These are phyloP conservation scores for Cladosporium sp. DNA, from an alignment of 2,329 filamentous ascomycete species.

Conservation along the genomic window DNA sequence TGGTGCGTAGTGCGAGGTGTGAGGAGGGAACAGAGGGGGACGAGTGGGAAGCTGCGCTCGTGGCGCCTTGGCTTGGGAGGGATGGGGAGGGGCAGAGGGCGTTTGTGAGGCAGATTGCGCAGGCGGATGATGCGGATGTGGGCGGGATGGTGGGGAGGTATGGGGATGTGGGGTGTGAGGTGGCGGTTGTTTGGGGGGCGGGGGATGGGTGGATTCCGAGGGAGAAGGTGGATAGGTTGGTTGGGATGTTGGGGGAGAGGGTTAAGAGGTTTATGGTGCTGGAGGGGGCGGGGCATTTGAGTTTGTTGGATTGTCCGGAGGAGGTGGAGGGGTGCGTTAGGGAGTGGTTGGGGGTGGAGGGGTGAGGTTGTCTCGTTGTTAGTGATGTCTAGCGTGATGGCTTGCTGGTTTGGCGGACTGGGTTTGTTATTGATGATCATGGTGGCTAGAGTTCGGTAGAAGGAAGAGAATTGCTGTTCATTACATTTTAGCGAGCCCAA, in stretches of 20 bases:
- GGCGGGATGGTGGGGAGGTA: constrained; percentile 38
- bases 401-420: too few species aligned
- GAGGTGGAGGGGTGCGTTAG: constrained; percentile 38
- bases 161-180: constrained; percentile 31
- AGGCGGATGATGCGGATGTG: constrained; percentile 36
- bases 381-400: background rate
- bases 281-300: constrained; percentile 41
- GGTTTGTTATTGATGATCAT: too few species aligned
- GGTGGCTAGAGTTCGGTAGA: too few species aligned
- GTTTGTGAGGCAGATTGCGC: constrained; percentile 41
- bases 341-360: constrained; percentile 30
- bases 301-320: constrained; percentile 42
- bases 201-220: constrained; percentile 43
- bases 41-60: constrained; percentile 35
- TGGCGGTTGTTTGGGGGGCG: constrained; percentile 41
- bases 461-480: too few species aligned
- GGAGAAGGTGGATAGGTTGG: constrained; percentile 34
- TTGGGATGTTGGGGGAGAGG: constrained; percentile 26
- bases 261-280: constrained; percentile 34
- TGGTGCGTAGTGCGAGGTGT: constrained; percentile 38
- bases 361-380: background rate
- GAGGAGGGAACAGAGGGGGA: constrained; percentile 22
- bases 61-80: constrained; percentile 31
- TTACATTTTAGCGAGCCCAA: too few species aligned
- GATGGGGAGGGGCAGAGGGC: constrained; percentile 25